Evolutionary conservation across 495 filamentous ascomycete species (phyloP).

Genomic region (Aspergillus heteromorphus): DNA sequence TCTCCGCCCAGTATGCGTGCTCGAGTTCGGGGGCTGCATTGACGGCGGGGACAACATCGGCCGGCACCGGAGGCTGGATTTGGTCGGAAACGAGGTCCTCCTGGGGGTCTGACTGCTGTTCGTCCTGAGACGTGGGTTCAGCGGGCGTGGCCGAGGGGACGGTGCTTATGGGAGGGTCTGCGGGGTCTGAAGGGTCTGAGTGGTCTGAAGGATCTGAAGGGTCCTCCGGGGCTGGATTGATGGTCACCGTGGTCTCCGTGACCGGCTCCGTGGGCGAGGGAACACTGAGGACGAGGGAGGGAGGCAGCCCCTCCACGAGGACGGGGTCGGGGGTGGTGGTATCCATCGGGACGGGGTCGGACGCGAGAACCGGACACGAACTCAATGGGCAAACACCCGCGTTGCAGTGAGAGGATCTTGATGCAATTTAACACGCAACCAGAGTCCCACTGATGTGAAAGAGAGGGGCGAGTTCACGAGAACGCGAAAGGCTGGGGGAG

Average conservation of each 20-base stretch:
- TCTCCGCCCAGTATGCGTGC: constrained; percentile 43
- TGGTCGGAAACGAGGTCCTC: neutral
- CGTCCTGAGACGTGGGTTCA: constrained; percentile 1
- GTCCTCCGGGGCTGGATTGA: constrained; percentile 5
- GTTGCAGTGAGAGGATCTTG: no score
- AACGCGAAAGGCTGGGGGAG: neutral
- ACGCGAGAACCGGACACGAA: constrained; percentile 1
- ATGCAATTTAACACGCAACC: neutral
- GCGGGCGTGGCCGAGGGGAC: neutral
- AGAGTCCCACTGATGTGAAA: neutral
- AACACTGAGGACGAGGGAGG: constrained; percentile 7
- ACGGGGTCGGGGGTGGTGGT: constrained; percentile 12
- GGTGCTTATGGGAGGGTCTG: constrained; percentile 2
- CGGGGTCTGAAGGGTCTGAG: no score
- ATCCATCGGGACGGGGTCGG: constrained; percentile 22
- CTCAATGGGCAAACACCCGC: neutral
- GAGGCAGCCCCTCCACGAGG: constrained; percentile 13
- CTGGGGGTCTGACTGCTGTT: neutral
- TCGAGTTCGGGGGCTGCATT: constrained; percentile 27
- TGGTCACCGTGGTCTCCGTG: constrained; percentile 1
- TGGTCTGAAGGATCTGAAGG: neutral
- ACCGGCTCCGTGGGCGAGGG: constrained; percentile 5
- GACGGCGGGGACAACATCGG: neutral
- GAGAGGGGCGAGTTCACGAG: neutral
- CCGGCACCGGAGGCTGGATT: neutral